Base-by-base conservation (phyloP, 768 basidiomycete species). In the Leccinum incarnatum region DNA sequence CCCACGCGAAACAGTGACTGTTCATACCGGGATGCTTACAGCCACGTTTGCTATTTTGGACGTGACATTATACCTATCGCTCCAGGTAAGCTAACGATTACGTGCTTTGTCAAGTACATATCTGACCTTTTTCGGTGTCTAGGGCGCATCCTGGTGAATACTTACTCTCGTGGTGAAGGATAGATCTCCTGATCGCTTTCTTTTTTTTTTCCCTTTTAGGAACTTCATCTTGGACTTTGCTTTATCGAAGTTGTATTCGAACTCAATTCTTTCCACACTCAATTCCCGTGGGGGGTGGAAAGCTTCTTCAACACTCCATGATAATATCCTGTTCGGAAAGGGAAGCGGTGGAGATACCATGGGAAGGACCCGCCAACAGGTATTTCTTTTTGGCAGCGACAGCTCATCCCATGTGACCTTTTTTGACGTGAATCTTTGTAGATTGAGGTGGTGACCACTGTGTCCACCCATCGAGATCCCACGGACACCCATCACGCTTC, bases 1-100 rank as follows among this genome's bases (percentile, higher is more conserved):
- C 50, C 12, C 5, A 5, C 10, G 5, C 42, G 62, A 46, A 23
- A 37, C 15, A 64, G 72, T 71, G 54, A 71, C 71, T 11, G 52
- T 74, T 14, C 70, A 73, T 36, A 72, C 73, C 5, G 73, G 73
- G 36, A n/a, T 64, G 8, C n/a, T 64, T 25, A 64, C 62, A 5
- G 54, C 62, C 42, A 45, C 56, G 12, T 56, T 52, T 17, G 62
- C 62, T 14, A 32, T 55, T 9, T 32, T 68, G 14, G 72, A 73
- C 30, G 49, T 73, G 3, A 51, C 55, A 2, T 51, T 66, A 19
- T 73, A 66, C 59, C 36, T 74, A 10, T 46, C 27, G 11, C 51
- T 58, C 37, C 63, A 25, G 42, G 65, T 66, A 36, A 58, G 65
- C 57, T 6, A 34, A 45, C 19, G 19, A 12, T 12, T 9, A 0